Evolutionary conservation across 2,329 filamentous ascomycete genomes (phyloP).

Genomic region (Epichloe scottii): DNA sequence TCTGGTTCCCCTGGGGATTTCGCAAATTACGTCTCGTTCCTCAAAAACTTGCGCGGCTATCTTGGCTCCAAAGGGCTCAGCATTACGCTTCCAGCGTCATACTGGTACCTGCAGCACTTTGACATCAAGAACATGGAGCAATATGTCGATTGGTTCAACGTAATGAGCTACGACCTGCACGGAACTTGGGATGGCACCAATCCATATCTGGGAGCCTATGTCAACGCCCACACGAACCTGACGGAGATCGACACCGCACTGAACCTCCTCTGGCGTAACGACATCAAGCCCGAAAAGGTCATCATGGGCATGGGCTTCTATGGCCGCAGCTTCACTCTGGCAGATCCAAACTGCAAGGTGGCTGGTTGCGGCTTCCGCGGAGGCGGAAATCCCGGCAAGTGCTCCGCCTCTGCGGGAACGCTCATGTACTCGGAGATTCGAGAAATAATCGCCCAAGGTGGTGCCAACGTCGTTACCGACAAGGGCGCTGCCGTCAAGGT

Average conservation of each 20-base stretch:
- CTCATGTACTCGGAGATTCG: conserved; percentile 21
- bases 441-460: too few relatives aligned
- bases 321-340: conserved; percentile 21
- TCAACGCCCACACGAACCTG: conserved; percentile 31
- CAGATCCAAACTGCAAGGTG: conserved; percentile 12
- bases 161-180: conserved; percentile 34
- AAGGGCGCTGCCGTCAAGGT: conserved; percentile 16
- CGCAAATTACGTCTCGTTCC: conserved; percentile 12
- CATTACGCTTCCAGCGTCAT: conserved; percentile 5
- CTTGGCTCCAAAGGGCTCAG: conserved; percentile 6
- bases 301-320: conserved; percentile 34
- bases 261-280: conserved; percentile 35
- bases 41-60: conserved; percentile 10
- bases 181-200: conserved; percentile 27
- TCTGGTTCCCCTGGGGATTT: conserved; percentile 14
- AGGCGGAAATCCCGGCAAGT: conserved; percentile 15
- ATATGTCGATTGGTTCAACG: conserved; percentile 27
- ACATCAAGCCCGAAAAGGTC: conserved; percentile 28
- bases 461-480: too few relatives aligned
- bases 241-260: conserved; percentile 31
- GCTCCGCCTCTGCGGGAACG: conserved; percentile 17
- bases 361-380: conserved; percentile 19
- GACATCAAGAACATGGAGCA: conserved; percentile 7
- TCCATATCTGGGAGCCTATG: conserved; percentile 10
- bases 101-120: conserved; percentile 9